Evolutionary conservation across 768 basidiomycete genomes (phyloP).

Genomic region (Leccinum subgranulosum): DNA sequence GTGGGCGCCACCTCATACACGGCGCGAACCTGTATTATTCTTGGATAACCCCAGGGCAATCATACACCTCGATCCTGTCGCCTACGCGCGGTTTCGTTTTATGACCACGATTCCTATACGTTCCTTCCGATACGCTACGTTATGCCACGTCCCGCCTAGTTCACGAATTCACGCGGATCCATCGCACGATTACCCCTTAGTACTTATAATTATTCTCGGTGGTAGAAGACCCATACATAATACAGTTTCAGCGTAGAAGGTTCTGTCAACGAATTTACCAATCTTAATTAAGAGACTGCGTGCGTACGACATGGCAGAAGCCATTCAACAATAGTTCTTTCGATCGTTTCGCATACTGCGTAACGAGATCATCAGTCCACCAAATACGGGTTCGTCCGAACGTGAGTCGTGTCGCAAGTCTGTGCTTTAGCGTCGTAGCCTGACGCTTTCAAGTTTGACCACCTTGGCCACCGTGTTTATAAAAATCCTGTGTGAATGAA

Average conservation of each 20-base stretch:
- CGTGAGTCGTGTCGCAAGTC: not conserved
- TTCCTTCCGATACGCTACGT: not conserved
- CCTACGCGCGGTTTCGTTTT: not conserved
- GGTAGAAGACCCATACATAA: constrained; percentile 18
- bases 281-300: not conserved
- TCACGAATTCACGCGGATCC: constrained; percentile 2
- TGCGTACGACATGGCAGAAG: not conserved
- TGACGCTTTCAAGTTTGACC: not conserved
- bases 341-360: not conserved
- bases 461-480: not conserved
- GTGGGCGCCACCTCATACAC: constrained; percentile 1
- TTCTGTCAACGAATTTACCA: not conserved
- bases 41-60: constrained; percentile 18
- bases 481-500: not conserved
- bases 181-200: constrained; percentile 15
- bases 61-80: not conserved
- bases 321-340: not conserved
- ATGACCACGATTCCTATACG: constrained; percentile 6
- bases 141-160: not conserved
- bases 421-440: not conserved
- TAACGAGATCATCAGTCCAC: not conserved
- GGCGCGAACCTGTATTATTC: constrained; percentile 12
- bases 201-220: constrained; percentile 23
- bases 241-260: constrained; percentile 5
- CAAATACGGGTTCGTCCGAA: not conserved